Conservation (phyloP, 371 early-diverging fungal genomes). For the Blakeslea trispora region DNA sequence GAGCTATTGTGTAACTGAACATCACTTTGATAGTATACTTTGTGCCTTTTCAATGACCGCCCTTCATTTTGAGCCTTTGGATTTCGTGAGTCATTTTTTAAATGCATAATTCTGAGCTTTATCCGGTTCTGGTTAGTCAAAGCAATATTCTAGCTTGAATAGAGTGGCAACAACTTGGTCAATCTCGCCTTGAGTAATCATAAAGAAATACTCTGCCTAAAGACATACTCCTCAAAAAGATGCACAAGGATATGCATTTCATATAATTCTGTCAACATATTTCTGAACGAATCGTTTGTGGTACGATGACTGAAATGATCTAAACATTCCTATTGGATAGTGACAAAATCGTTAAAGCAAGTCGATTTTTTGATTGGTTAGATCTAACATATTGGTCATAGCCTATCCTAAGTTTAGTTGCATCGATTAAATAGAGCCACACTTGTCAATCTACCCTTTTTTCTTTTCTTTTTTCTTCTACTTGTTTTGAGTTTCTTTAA, state of each 20-base stretch:
- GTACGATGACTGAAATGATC: slow-evolving; percentile 17
- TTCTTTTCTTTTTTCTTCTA: slow-evolving; percentile 1
- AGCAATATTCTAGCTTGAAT: not conserved
- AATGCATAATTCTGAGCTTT: not conserved
- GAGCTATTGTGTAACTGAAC: too few relatives aligned
- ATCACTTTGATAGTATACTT: too few relatives aligned
- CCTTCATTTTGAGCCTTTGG: not conserved
- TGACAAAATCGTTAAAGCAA: slow-evolving; percentile 1
- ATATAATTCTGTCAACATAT: not conserved
- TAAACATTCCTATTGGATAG: slow-evolving; percentile 8
- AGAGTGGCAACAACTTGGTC: too few relatives aligned
- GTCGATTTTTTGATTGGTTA: slow-evolving; percentile 15
- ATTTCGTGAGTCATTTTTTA: slow-evolving; percentile 4
- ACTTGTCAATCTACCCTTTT: not conserved
- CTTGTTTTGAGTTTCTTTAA: too few relatives aligned
- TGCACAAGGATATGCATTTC: not conserved
- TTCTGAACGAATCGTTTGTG: not conserved
- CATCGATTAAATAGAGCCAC: not conserved
- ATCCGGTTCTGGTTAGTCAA: not conserved
- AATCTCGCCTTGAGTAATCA: too few relatives aligned
- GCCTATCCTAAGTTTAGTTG: slow-evolving; percentile 7
- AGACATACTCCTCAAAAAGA: too few relatives aligned
- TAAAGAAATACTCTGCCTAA: too few relatives aligned
- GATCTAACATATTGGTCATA: slow-evolving; percentile 23
- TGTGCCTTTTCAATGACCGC: not conserved